Evolutionary conservation across 306 rosid genomes (phyloP), one percentile per base, ranked within the genome.

Genomic region (Vachellia collinsii): DNA sequence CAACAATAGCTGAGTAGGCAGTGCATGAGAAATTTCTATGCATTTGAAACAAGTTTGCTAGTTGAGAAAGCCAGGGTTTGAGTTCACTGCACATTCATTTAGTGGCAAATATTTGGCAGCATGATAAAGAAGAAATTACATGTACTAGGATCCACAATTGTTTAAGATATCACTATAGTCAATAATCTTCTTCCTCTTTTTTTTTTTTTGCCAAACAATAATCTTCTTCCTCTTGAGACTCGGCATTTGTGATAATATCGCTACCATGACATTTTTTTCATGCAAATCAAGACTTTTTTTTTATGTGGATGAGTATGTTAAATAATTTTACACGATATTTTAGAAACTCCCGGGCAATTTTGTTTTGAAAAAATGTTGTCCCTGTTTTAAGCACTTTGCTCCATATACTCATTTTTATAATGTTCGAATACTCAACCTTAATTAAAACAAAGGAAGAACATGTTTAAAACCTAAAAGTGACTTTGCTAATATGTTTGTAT

Each of bases 21-120:
- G 62, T 74, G 53, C 76, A 70, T 79, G 70, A 80, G 63, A 50
- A 46, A 53, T 54, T 70, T 47, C 39, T 2, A 25, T 67, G 3
- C 17, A 17, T 23, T 4, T 3, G 53, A 81, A 73, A 64, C 42
- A 16, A 9, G 46, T 58, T 34, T 50, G 84, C 58, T 51, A 5
- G n/a, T 72, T 11, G 75, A 67, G 73, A 72, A 70, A 41, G 17
- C 81, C 67, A 58, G 56, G 82, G 70, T 77, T 80, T 29, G 44
- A 69, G 53, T 54, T 54, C 79, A 37, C 46, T 47, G 37, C 47
- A 44, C 81, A 54, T 64, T 36, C 81, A 71, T 12, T n/a, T 70
- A 42, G 51, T 70, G 58, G 64, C 41, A 5, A 50, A 29, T 78
- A 56, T 64, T 44, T 62, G 61, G 77, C 34, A 19, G 59, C 58